These are phyloP conservation scores for Leishmania braziliensis DNA, from an alignment of 208 protist species.

Conservation along the genomic window DNA sequence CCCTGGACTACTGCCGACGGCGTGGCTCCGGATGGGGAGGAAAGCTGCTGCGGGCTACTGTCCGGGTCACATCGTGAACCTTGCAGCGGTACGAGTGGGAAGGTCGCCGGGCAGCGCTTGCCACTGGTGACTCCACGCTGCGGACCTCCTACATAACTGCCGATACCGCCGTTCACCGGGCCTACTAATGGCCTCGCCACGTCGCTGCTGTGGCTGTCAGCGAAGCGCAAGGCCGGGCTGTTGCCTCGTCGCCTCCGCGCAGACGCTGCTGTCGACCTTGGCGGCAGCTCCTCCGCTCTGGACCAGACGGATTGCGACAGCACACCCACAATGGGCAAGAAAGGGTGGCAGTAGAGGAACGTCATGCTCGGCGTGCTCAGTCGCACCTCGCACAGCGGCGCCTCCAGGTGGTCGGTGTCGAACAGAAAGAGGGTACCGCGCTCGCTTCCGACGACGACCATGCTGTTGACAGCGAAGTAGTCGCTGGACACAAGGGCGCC, in stretches of 20 bases:
- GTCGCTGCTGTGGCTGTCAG: constrained; percentile 1
- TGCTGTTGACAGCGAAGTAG: constrained; percentile 65
- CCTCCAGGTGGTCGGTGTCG: constrained; percentile 43
- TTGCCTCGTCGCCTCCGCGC: constrained; percentile 2
- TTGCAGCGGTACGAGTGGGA: background rate
- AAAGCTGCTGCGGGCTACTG: background rate
- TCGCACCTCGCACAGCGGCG: constrained; percentile 49
- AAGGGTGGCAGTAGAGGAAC: constrained; percentile 83
- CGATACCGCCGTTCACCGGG: constrained; percentile 1
- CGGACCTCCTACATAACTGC: background rate
- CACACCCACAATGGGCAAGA: constrained; percentile 64
- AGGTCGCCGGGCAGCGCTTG: background rate
- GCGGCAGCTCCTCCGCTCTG: background rate
- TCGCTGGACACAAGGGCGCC: constrained; percentile 72
- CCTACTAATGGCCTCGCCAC: background rate
- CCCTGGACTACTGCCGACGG: background rate
- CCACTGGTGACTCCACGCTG: background rate
- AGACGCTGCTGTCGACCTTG: background rate
- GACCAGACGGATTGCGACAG: constrained; percentile 44
- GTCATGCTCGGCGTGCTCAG: constrained; percentile 22
- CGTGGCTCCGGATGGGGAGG: background rate
- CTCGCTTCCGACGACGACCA: constrained; percentile 61
- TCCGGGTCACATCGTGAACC: background rate
- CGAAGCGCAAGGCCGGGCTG: background rate
- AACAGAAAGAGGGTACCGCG: constrained; percentile 56